Base-by-base conservation (phyloP, 208 protist species). In the Kentomonas sorsogonicus region DNA sequence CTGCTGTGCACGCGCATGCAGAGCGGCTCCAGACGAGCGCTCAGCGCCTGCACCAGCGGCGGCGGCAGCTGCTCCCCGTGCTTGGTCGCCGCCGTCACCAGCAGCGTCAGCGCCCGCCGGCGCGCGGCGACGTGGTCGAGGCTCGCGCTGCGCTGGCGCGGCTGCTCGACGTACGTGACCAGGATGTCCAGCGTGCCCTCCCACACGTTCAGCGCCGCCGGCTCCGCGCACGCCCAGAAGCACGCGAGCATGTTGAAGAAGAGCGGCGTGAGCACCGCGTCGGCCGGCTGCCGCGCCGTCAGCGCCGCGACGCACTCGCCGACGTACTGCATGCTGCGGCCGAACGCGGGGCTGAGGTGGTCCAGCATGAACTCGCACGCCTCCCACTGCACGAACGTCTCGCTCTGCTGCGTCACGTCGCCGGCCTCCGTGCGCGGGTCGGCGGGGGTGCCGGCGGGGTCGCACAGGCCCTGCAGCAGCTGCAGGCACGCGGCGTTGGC, bases 171-270 rank as follows among this genome's bases (percentile, higher is more conserved):
- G 52, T 74, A 74, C 44, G 63, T 53, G 31, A 86, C 77, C 15
- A 91, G 62, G 31, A 87, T 85, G 27, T 56, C 53, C 43, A 82
- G 48, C 16, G 81, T 82, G 39, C 72, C 74, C 9, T 78, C 64
- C 79, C 81, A 89, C 41, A 94, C 68, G 46, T 83, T 75, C 18
- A 85, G 55, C 26, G 44, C 57, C 25, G 53, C 53, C 15, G 59
- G 57, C 13, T 86, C 88, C 1, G 56, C 44, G 29, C 68, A 86
- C 13, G 57, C 66, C 84, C 83, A 94, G 53, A 94, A 91, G 46
- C 57, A 61, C 38, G 74, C 74, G 10, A 91, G 61, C 78, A 94
- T 89, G 63, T 94, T 91, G 34, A 91, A 72, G 59, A 66, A 94
- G 15, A 85, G 47, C 13, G 88, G 88, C n/a, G 46, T 69, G 38